phyloP scores from a whole-genome alignment of 495 filamentous ascomycete genomes.

The Penicillium subrubescens region DNA sequence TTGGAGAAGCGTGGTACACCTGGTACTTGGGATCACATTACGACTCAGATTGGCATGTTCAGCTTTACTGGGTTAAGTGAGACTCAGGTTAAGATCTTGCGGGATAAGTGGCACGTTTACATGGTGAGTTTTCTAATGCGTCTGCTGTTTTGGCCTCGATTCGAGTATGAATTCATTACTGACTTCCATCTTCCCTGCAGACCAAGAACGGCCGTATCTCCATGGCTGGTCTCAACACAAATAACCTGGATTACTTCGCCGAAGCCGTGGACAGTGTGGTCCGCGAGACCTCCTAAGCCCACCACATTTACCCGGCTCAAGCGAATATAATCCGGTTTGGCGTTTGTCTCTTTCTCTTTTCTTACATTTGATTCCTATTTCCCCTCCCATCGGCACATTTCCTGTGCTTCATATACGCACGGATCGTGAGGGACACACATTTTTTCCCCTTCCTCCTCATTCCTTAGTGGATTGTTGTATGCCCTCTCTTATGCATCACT shows the following conservation, averaged over 20 bases:
- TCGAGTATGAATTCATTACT: background rate
- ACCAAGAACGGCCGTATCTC: constrained; percentile 98
- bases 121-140: constrained; percentile 55
- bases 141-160: background rate
- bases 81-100: constrained; percentile 78
- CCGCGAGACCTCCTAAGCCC: constrained; percentile 52
- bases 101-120: constrained; percentile 85
- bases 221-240: constrained; percentile 91
- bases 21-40: constrained; percentile 94
- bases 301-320: background rate
- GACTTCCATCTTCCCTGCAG: constrained; percentile 16
- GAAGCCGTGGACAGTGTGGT: constrained; percentile 86
- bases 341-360: constrained; percentile 3
- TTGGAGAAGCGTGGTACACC: constrained; percentile 80
- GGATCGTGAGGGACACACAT: background rate
- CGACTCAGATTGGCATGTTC: constrained; percentile 99
- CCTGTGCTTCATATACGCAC: background rate
- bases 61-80: constrained; percentile 91
- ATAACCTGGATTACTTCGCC: constrained; percentile 91
- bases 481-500: constrained; percentile 2
- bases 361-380: background rate
- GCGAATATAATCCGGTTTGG: constrained; percentile 6
- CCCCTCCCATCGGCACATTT: constrained; percentile 7
- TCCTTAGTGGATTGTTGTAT: constrained; percentile 4
- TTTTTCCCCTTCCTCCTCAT: background rate